Base-by-base conservation (phyloP, 805 yeast genomes). In the Saccharomyces eubayanus region DNA sequence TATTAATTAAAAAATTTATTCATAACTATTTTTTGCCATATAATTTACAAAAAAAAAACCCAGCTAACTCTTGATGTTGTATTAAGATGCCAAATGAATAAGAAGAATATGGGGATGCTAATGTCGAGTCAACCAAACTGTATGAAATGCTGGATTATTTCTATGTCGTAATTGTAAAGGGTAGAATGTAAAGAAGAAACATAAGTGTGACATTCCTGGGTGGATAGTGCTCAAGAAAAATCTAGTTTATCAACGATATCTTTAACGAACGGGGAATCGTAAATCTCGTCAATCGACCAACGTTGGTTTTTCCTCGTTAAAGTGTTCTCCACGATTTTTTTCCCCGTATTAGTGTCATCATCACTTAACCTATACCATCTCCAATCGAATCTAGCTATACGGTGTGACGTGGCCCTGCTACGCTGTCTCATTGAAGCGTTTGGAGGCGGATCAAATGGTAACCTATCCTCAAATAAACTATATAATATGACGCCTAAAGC, bases 381-480 rank as follows among this genome's bases (percentile, higher is more conserved):
- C 99, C 99, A 94, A 57, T 88, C 94, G 40, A 89, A 83, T 64
- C 92, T 80, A 5, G 97, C 97, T 31, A 92, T 94, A 53, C 97
- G 74, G 68, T 92, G 97, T 0, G 96, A 85, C 48, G 84, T 79
- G 43, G 85, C 70, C 55, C 68, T 51, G 56, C 57, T 61, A 60
- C 67, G 55, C 66, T 64, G 66, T 58, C 66, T 64, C 45, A 59
- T 56, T 31, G 74, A 72, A 46, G 74, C 72, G 48, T 74, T 72
- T 1, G 90, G 91, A 1, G 91, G 85, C 2, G 88, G 81, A 66
- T 94, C 99, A 73, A 94, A 94, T 4, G 99, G 99, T 49, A 94
- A 73, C 53, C 97, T 69, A 46, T 89, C 84, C 63, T 94, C 99
- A 62, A 94, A 68, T 28, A 92, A 72, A 1, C 95, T 82, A 64